Evolutionary conservation across 371 early-diverging fungal species (phyloP).

Genomic region (Haplosporangium sp.): DNA sequence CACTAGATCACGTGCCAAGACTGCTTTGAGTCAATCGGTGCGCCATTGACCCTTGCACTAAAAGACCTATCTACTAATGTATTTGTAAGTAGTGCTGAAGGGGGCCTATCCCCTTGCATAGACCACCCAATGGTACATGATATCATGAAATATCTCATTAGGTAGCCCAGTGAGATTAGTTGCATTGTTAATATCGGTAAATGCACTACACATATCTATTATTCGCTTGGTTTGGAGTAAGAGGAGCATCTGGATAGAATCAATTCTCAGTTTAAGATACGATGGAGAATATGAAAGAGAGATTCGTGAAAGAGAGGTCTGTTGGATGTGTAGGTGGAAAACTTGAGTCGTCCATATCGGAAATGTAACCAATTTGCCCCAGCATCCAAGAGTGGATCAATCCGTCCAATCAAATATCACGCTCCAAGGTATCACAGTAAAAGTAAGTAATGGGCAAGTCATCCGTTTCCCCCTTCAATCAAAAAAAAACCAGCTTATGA

Average conservation of each 20-base stretch:
- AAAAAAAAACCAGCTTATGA: neutral
- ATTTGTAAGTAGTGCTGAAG: neutral
- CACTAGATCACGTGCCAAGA: slow-evolving; percentile 16
- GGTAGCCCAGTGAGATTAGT: no score
- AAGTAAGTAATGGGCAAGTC: neutral
- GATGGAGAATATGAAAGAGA: no score
- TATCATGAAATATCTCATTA: no score
- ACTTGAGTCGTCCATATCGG: neutral
- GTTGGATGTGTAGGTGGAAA: neutral
- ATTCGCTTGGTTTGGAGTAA: no score
- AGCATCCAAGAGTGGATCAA: slow-evolving; percentile 1
- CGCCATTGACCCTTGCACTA: neutral
- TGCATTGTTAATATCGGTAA: no score
- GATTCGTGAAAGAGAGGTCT: neutral
- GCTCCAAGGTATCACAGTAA: neutral
- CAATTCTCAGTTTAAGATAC: no score
- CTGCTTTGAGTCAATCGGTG: neutral
- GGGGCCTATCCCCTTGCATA: neutral
- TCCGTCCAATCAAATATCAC: slow-evolving; percentile 4
- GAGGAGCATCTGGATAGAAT: no score
- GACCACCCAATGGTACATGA: no score
- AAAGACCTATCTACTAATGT: neutral
- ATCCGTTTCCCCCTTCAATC: neutral
- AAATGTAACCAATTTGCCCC: neutral
- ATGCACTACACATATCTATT: no score